phyloP scores from a whole-genome alignment of 805 yeast genomes.

The Kodamaea laetipori region DNA sequence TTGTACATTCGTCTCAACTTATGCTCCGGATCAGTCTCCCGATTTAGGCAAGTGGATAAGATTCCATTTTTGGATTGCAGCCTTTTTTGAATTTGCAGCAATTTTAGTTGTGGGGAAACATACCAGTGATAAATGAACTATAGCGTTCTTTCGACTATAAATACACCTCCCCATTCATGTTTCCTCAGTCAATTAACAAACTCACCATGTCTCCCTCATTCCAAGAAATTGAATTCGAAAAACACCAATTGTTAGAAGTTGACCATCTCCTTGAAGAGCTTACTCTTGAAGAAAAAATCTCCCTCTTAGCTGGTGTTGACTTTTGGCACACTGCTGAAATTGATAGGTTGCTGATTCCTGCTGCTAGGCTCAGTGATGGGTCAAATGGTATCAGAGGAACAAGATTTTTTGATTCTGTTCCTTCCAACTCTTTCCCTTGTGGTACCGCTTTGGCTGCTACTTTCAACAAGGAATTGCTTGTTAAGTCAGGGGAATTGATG shows the following conservation, averaged over 20 bases:
- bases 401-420: slow-evolving; percentile 51
- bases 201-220: neutral
- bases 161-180: neutral
- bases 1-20: no score
- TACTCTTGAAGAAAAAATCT: slow-evolving; percentile 37
- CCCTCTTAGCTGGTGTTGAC: slow-evolving; percentile 35
- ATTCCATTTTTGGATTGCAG: no score
- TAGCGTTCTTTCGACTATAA: neutral
- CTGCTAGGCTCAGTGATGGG: slow-evolving; percentile 46
- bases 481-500: slow-evolving; percentile 52
- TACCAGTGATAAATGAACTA: no score
- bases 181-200: neutral
- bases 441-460: slow-evolving; percentile 63
- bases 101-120: no score
- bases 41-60: no score
- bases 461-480: slow-evolving; percentile 51
- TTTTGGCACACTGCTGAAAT: slow-evolving; percentile 19
- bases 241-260: slow-evolving; percentile 25
- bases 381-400: slow-evolving; percentile 68
- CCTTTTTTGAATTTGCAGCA: no score
- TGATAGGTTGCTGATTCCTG: slow-evolving; percentile 19
- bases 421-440: slow-evolving; percentile 60
- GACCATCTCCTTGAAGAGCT: slow-evolving; percentile 32
- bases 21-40: no score
- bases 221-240: neutral